phyloP scores from a whole-genome alignment of 2,329 filamentous ascomycete genomes.

The Tolypocladium sp. region DNA sequence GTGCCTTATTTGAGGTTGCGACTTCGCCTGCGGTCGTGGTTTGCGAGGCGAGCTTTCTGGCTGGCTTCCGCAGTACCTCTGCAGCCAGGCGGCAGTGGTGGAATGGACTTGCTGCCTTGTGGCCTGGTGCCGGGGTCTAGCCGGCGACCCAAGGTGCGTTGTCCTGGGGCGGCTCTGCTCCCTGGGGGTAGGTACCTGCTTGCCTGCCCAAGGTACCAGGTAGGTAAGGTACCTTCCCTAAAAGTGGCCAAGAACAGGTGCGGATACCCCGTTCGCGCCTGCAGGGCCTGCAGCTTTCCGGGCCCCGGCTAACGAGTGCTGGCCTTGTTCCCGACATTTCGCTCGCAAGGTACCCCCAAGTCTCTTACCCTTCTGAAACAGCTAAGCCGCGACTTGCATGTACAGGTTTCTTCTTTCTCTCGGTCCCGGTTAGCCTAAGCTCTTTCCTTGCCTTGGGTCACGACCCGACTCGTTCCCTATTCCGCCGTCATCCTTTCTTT shows the following conservation, averaged over 20 bases:
- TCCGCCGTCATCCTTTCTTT: background rate
- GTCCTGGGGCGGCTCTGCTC: too few relatives aligned
- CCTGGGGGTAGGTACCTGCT: too few relatives aligned
- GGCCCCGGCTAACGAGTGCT: background rate
- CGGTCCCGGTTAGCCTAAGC: background rate
- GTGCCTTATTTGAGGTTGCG: background rate
- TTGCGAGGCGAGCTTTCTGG: background rate
- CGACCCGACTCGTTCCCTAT: background rate
- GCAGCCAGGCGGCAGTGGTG: background rate
- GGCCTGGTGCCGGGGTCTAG: background rate
- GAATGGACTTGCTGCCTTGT: conserved; percentile 2
- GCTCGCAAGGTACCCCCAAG: background rate
- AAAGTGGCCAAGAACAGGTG: background rate
- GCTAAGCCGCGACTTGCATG: background rate
- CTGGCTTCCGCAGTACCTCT: background rate
- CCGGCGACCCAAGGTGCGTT: background rate
- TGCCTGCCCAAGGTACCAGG: too few relatives aligned
- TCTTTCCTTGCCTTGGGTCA: background rate
- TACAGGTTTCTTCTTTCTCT: background rate
- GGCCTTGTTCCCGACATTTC: background rate
- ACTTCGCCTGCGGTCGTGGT: background rate
- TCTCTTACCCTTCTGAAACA: background rate
- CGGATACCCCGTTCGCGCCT: background rate
- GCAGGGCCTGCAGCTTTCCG: background rate
- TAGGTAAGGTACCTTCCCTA: background rate